A percentile compares a stretch with the other conserved stretches of the same genome.
Conservation (phyloP, 83 land plant species). For the Picea abies region DNA sequence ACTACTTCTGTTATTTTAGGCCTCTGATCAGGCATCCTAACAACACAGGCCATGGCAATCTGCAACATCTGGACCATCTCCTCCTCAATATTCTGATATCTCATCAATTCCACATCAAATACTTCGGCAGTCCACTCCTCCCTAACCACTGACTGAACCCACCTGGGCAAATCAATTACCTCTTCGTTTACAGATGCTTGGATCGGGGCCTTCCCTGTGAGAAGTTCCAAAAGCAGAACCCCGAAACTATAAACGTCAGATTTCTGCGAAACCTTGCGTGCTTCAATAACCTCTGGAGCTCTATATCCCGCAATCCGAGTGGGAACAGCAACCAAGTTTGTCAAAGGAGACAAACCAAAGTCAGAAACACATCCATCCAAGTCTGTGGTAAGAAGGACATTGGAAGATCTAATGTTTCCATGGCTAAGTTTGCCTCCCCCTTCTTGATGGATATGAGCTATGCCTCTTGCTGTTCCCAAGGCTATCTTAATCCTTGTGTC, state of each 20-base stretch:
- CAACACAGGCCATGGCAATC: slow-evolving; percentile 50
- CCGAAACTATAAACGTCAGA: slow-evolving; percentile 73
- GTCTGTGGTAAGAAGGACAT: slow-evolving; percentile 46
- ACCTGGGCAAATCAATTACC: slow-evolving; percentile 50
- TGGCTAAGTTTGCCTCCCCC: slow-evolving; percentile 49
- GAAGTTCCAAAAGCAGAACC: slow-evolving; percentile 66
- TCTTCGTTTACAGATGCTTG: slow-evolving; percentile 30
- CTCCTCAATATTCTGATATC: slow-evolving; percentile 47
- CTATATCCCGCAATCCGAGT: slow-evolving; percentile 50
- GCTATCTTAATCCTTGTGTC: slow-evolving; percentile 55
- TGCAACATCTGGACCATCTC: slow-evolving; percentile 67
- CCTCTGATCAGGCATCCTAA: slow-evolving; percentile 43
- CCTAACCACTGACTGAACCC: slow-evolving; percentile 66
- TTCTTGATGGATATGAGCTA: slow-evolving; percentile 53
- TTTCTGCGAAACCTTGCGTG: slow-evolving; percentile 44
- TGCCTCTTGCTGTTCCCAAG: slow-evolving; percentile 55
- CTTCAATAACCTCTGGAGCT: slow-evolving; percentile 65
- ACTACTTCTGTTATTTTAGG: slow-evolving; percentile 55
- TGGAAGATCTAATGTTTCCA: slow-evolving; percentile 72
- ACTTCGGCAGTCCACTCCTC: slow-evolving; percentile 78
- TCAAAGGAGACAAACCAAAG: slow-evolving; percentile 42
- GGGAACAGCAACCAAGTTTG: slow-evolving; percentile 22
- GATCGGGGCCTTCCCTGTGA: slow-evolving; percentile 65
- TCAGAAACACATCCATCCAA: slow-evolving; percentile 56
- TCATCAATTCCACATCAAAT: slow-evolving; percentile 63